phyloP scores from a whole-genome alignment of 768 basidiomycete species.

The Pulveroboletus sp. region DNA sequence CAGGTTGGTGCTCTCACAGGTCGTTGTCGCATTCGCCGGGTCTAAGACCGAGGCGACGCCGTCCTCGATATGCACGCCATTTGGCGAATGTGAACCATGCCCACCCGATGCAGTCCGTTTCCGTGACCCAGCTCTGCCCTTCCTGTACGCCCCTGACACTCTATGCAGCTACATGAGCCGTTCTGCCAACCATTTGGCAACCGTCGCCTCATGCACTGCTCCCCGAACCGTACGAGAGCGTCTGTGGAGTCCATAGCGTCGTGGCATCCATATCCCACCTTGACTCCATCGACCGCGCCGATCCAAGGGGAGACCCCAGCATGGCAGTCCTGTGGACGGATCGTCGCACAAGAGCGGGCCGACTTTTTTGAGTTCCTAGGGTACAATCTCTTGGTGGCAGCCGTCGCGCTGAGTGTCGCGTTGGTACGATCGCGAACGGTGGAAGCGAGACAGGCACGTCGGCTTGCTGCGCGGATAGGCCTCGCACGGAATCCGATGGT shows the following conservation, averaged over 20 bases:
- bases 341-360: constrained; percentile 68
- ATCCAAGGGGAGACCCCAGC: constrained; percentile 61
- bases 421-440: constrained; percentile 64
- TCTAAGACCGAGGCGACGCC: not conserved
- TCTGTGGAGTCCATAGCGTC: constrained; percentile 16
- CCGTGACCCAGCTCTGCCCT: not conserved
- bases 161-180: constrained; percentile 69
- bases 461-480: constrained; percentile 84
- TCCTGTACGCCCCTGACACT: constrained; percentile 3
- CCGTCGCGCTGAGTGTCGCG: constrained; percentile 59
- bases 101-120: constrained; percentile 54
- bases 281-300: constrained; percentile 8
- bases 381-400: constrained; percentile 71
- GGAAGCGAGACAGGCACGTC: constrained; percentile 69
- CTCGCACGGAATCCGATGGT: constrained; percentile 39
- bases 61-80: constrained; percentile 43
- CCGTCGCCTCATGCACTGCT: constrained; percentile 82
- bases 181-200: constrained; percentile 97
- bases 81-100: constrained; percentile 59
- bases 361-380: constrained; percentile 92
- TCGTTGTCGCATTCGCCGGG: constrained; percentile 5
- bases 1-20: constrained; percentile 14
- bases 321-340: constrained; percentile 92
- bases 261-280: constrained; percentile 9
- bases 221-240: constrained; percentile 31